Base-by-base conservation (phyloP, 2,329 filamentous ascomycete species). In the Onygenales sp. region DNA sequence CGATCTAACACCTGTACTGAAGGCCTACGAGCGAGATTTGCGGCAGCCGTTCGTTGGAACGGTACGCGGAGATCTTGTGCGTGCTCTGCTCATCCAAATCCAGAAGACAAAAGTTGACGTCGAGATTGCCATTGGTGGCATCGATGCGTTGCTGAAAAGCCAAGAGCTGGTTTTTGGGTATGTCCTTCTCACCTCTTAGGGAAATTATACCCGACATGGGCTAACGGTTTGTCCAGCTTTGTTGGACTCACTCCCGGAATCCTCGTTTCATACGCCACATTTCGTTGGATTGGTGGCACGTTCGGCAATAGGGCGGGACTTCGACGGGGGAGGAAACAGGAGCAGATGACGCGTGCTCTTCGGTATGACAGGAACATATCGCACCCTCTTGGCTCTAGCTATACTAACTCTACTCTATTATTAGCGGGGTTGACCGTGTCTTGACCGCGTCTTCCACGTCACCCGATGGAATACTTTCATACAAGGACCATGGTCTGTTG, bases 101-200 rank as follows among this genome's bases (percentile, higher is more conserved):
- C 93, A 98, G 65, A 98, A 98, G 78, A 97, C 93, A 21, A 98
- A 98, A 75, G 93, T 98, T 7, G 93, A 98, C 65, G 84, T 98
- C 10, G 93, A 98, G 69, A 85, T 97, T 57, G 93, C 93, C 11
- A 91, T 98, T 74, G 89, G 87, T 55, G 93, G 93, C 14, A 98
- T 98, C 59, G 92, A 98, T 74, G 83, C 89, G 36, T 79, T 98
- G 35, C 78, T 98, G 54, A 95, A 93, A 74, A 96, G 91, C 64
- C 93, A 98, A 66, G 92, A 98, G 67, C 79, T 98, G 47, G 88
- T 98, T 27, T 98, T 98, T 72, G 93, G 79, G 71, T 77, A 66
- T 52, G 67, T 61, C 35, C 45, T 9, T 14, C 14, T 43, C 14
- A 10, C 27, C 27, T 39, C 39, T 44, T 14, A 5, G 5, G 2